Percentiles rank a stretch among this genome's conserved stretches.
Conservation (phyloP, 1,284 basidiomycete genomes). For the Cutaneotrichosporon dermatis region DNA sequence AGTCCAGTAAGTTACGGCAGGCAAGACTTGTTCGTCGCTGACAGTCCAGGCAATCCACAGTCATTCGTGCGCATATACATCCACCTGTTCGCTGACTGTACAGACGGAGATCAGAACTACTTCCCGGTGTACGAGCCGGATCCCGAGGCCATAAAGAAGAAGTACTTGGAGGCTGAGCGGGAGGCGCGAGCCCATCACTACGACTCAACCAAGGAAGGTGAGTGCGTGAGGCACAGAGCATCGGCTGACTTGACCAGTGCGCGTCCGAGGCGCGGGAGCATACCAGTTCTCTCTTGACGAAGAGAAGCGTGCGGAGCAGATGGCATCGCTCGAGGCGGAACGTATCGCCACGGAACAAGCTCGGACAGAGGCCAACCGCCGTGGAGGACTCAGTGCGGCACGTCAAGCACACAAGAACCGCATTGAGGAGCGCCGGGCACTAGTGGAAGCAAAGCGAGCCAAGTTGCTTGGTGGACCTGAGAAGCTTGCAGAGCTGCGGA, state of each 20-base stretch:
- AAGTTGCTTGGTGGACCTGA: constrained; percentile 54
- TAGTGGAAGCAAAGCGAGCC: constrained; percentile 73
- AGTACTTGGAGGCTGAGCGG: constrained; percentile 73
- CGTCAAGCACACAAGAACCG: constrained; percentile 73
- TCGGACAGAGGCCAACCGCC: constrained; percentile 50
- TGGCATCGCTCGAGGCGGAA: constrained; percentile 66
- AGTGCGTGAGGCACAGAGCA: constrained; percentile 1
- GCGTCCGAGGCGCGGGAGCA: constrained; percentile 75
- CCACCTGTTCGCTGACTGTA: constrained; percentile 2
- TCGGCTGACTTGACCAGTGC: constrained; percentile 38
- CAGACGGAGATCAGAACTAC: constrained; percentile 64
- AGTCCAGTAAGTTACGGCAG: constrained; percentile 37
- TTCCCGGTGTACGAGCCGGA: constrained; percentile 84
- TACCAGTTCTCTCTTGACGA: constrained; percentile 84
- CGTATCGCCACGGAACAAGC: constrained; percentile 67
- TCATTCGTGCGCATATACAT: constrained; percentile 47
- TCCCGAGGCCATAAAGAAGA: constrained; percentile 66
- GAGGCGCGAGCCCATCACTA: constrained; percentile 69
- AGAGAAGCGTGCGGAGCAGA: constrained; percentile 64
- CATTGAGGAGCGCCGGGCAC: constrained; percentile 67
- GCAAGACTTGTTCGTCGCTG: constrained; percentile 1
- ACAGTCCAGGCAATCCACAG: constrained; percentile 56
- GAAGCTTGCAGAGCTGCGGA: constrained; percentile 25
- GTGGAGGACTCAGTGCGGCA: constrained; percentile 46
- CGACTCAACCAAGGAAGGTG: constrained; percentile 70